Evolutionary conservation across 2,329 filamentous ascomycete genomes (phyloP).

Genomic region (Colletotrichum sp.): DNA sequence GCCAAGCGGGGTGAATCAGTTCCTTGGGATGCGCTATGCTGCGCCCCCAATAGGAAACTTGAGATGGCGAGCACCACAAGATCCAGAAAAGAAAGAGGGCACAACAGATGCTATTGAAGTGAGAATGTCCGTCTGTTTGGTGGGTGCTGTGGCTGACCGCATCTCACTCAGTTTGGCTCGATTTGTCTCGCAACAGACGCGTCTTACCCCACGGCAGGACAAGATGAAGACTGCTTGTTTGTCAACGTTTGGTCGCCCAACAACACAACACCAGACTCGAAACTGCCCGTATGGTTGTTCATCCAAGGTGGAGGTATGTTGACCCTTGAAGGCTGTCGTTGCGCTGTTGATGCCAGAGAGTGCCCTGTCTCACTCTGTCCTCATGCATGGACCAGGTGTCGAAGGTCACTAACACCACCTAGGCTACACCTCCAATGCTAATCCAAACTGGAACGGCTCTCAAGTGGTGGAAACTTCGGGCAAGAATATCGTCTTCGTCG

Average conservation of each 20-base stretch:
- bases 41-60: conserved; percentile 54
- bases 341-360: background rate
- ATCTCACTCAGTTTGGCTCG: conserved; percentile 47
- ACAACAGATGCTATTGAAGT: conserved; percentile 42
- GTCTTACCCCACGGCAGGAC: conserved; percentile 30
- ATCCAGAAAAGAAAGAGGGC: conserved; percentile 38
- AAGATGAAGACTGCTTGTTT: conserved; percentile 72
- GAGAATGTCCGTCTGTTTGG: conserved; percentile 6
- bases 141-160: background rate
- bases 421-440: conserved; percentile 53
- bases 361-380: background rate
- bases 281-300: conserved; percentile 69
- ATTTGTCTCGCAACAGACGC: conserved; percentile 47
- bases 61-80: conserved; percentile 54
- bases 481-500: conserved; percentile 58
- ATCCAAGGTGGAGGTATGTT: conserved; percentile 55
- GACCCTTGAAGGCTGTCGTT: background rate
- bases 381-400: background rate
- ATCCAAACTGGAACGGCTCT: conserved; percentile 57
- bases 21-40: conserved; percentile 57
- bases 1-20: conserved; percentile 46
- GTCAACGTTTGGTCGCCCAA: conserved; percentile 69
- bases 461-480: conserved; percentile 49
- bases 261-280: conserved; percentile 51
- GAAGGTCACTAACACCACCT: background rate